Base-by-base conservation (phyloP, 2,329 filamentous ascomycete genomes). In the Colletotrichum theobromicola region DNA sequence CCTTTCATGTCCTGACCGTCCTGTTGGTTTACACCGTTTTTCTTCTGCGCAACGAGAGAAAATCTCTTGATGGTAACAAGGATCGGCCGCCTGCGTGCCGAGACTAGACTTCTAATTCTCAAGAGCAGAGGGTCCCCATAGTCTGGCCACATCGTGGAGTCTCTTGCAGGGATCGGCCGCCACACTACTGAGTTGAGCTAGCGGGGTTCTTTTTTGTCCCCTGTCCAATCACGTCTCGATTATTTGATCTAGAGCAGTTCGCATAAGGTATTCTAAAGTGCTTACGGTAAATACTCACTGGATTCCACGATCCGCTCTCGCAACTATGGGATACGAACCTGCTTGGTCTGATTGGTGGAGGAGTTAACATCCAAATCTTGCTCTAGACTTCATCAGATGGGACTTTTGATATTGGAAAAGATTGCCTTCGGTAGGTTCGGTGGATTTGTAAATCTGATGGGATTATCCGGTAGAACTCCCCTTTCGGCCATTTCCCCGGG, bases 291-390 rank as follows among this genome's bases (percentile, higher is more conserved):
- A 10, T 13, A 21, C n/a, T 50, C n/a, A 4, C 6, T 21, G n/a
- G 10, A 50, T 50, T 3, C 4, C 4, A 50, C n/a, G 2, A 50
- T 2, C 21, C 2, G 1, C 18, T n/a, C 9, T 46, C 37, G 12
- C 2, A 10, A 1, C 5, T 21, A 50, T 7, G 5, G 10, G 10
- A 7, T 21, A 3, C n/a, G n/a, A n/a, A n/a, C 1, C 12, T 46
- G n/a, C 10, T 50, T 21, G 10, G n/a, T 50, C 21, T 1, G 10
- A 50, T 13, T 50, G 0, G 42, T n/a, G n/a, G 42, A 21, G 10
- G 42, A 50, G n/a, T 13, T 21, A 1, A 13, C n/a, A n/a, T 13
- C 12, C 42, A 12, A 13, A 12, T 12, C 10, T 21, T 50, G 6
- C n/a, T 50, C n/a, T 50, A 50, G n/a, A 7, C 13, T 13, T 50